Evolutionary conservation across 108 stramenopile species (phyloP), one percentile per base, ranked within the genome.

Genomic region (Hondaea fermentalgiana): DNA sequence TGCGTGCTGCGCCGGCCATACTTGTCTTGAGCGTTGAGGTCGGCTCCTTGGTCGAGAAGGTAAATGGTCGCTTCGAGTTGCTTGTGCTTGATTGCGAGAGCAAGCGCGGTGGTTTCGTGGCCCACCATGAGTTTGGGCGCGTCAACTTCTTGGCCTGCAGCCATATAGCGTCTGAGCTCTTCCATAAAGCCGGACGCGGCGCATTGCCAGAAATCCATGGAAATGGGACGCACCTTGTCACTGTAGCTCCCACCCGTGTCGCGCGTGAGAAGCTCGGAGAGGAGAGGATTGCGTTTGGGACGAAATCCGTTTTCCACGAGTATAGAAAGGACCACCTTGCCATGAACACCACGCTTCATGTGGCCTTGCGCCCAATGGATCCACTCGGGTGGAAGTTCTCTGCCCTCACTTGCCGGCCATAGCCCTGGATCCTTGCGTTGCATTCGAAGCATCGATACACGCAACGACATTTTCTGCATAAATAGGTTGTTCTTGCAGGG

Each of bases 141-240:
- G 57, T 93, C 90, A 5, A 88, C 88, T n/a, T 72, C 44, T 35
- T 91, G 90, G 0, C 92, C 92, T 25, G 91, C 93, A 49, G 88
- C 90, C n/a, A 91, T 58, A 44, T 94, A 94, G 14, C 93, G 72
- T 90, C 90, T 89, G 35, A 93, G 92, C 59, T 91, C 93, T 12
- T 90, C 72, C 44, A 90, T 19, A 5, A 88, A 44, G 16, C 93
- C 93, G 5, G 59, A 55, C 4, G 57, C 71, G 57, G 91, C 91
- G 59, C 89, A 71, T 49, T 58, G 43, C 91, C 89, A 91, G 59
- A 94, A 94, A 57, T 94, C 93, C 17, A 93, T 58, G 4, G 92
- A 44, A 5, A 72, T 45, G 5, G 92, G 92, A 4, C 55, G 59
- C 14, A 91, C 89, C 23, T 44, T 47, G 55, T 93, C 90, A 3